A percentile compares a stretch with the other conserved stretches of the same genome.
These are phyloP conservation scores for Blakeslea trispora DNA, from an alignment of 371 early-diverging fungal species.

Conservation along the genomic window DNA sequence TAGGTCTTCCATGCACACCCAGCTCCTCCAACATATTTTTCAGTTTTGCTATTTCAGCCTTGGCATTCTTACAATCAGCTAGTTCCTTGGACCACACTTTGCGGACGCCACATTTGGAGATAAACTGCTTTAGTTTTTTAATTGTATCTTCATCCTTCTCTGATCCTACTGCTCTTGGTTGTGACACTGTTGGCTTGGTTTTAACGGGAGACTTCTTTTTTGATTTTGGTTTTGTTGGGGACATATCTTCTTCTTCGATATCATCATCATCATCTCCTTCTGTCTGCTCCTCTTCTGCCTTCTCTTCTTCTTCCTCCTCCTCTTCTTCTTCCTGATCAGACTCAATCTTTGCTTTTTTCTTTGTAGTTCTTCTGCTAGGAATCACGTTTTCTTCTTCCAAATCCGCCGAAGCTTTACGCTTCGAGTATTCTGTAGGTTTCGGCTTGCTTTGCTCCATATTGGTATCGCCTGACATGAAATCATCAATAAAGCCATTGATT, in stretches of 20 bases:
- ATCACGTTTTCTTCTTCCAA: slow-evolving; percentile 1
- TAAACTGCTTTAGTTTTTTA: slow-evolving; percentile 42
- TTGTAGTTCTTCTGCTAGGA: not conserved
- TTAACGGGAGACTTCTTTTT: not conserved
- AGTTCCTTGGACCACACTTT: slow-evolving; percentile 48
- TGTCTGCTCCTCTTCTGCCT: slow-evolving; percentile 6
- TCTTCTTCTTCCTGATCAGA: slow-evolving; percentile 1
- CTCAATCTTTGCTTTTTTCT: slow-evolving; percentile 2
- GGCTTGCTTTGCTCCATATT: not conserved
- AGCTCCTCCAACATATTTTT: slow-evolving; percentile 25
- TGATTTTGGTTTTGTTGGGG: not conserved
- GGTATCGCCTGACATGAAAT: slow-evolving; percentile 9
- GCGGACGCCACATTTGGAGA: slow-evolving; percentile 49
- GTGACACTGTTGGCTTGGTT: not conserved
- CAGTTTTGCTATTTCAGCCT: slow-evolving; percentile 20
- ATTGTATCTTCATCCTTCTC: slow-evolving; percentile 34
- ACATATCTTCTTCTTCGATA: not conserved
- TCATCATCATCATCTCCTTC: not conserved
- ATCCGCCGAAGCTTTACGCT: not conserved
- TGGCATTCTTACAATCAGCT: slow-evolving; percentile 23
- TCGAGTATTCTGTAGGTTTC: not conserved
- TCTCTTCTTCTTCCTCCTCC: slow-evolving; percentile 3
- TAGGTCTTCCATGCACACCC: slow-evolving; percentile 39
- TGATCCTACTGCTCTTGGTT: not conserved
- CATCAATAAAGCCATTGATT: slow-evolving; percentile 28